Evolutionary conservation across 148 eudicot genomes (phyloP), one percentile per base, ranked within the genome.

Genomic region (Suaeda aralocaspica): DNA sequence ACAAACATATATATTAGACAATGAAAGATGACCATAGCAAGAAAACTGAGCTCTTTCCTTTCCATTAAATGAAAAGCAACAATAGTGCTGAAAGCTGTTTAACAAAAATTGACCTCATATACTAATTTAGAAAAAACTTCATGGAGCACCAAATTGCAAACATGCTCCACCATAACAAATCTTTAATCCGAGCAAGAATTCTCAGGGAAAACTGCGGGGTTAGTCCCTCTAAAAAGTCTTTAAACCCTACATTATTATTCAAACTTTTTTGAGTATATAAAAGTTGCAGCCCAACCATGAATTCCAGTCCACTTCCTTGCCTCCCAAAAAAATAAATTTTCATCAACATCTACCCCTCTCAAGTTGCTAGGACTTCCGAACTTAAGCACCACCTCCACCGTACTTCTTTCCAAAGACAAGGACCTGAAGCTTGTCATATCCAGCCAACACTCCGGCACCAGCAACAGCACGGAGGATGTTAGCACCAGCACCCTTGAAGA

Each of bases 401-500:
- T 83, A 88, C 76, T 88, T 88, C 89, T 88, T 88, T 44, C 89
- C 89, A 9, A 89, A 79, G 42, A 89, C 89, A 15, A 89, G 24
- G 33, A 89, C 68, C 90, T 89, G 94, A 70, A 89, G 94, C 86
- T 86, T 84, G 86, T 86, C 94, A 16, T 89, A 89, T 67, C 94
- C 94, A 4, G 90, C 85, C 68, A 89, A 87, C 63, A 89, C 94
- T 76, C 94, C 94, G 59, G 93, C 94, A 81, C 94, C 94, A 30
- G 94, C 90, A 56, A 89, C 76, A 9, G 94, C 94, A 71, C 90
- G 94, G 45, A 89, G 90, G 68, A 89, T 86, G 78, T 89, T 89
- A 2, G 94, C 94, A 76, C 90, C 94, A 18, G 90, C 94, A 73
- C 94, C 90, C 89, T 89, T 89, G 86, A 89, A 89, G 76, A 86